Evolutionary conservation across 805 yeast genomes (phyloP), one percentile per base, ranked within the genome.

Genomic region (Wickerhamomyces hampshirensis): DNA sequence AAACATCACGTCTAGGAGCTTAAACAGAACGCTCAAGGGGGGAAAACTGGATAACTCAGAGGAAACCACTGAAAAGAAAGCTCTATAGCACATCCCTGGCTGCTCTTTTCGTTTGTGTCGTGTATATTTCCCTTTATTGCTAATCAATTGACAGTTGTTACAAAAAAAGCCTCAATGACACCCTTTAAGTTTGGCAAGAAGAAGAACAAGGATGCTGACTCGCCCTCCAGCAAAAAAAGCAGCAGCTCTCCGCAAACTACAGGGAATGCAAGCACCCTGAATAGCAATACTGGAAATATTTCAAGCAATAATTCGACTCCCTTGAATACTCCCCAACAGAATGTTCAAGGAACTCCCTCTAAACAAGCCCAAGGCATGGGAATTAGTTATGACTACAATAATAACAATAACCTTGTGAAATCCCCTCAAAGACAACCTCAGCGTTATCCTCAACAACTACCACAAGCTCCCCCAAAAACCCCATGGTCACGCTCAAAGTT

Each of bases 401-500:
- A 45, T 36, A 50, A 50, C 43, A 35, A 44, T 26, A 44, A 43
- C 37, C 46, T 42, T 33, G 43, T 44, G 18, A 46, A 36, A 26
- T 49, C 54, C 0, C 56, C 56, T 16, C 51, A 43, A 30, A 50
- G 48, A n/a, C 37, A 31, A 11, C 45, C 31, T 9, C 34, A 26
- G 13, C 32, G 18, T 7, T 6, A n/a, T 17, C 28, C 13, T 5
- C 40, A 35, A 10, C 45, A 34, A 21, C 43, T 33, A 31, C 39
- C 33, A 23, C 36, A 45, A 3, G 59, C 49, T 33, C 50, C 53
- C 23, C 28, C 42, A n/a, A 38, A 42, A 33, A n/a, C 47, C 0
- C 88, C 89, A 1, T 84, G 93, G 94, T 67, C 65, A 34, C 66
- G 81, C 45, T 71, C 73, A 44, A 79, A 77, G 51, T 61, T 84